These are phyloP conservation scores for Boletellus ananiceps DNA, from an alignment of 768 basidiomycete genomes.

Conservation along the genomic window DNA sequence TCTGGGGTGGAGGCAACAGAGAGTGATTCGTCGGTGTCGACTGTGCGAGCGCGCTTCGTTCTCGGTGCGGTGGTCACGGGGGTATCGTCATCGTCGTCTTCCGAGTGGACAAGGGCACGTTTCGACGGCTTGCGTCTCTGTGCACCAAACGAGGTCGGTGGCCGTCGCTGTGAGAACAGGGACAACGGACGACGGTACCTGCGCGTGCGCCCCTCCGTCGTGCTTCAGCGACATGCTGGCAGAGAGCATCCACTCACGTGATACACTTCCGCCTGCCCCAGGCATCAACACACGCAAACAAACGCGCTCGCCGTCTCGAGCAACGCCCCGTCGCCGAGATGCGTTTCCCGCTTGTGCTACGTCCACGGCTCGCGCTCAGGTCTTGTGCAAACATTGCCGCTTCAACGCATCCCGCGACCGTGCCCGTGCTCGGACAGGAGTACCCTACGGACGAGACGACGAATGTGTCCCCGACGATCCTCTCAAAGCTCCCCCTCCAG, in stretches of 20 bases:
- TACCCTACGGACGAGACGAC: conserved; percentile 77
- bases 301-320: conserved; percentile 8
- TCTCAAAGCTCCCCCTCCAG: conserved; percentile 70
- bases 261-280: not conserved
- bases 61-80: conserved; percentile 38
- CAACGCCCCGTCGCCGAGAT: conserved; percentile 12
- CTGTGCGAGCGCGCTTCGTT: conserved; percentile 25
- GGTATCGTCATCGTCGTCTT: conserved; percentile 27
- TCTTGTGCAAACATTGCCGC: conserved; percentile 12
- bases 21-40: conserved; percentile 25
- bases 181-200: conserved; percentile 17
- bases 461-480: conserved; percentile 82
- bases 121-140: conserved; percentile 22
- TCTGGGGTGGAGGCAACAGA: conserved; percentile 35
- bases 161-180: conserved; percentile 16
- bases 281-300: conserved; percentile 9
- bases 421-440: conserved; percentile 57
- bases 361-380: conserved; percentile 5
- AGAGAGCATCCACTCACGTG: not conserved
- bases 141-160: conserved; percentile 9
- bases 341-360: conserved; percentile 9
- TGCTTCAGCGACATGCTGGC: not conserved
- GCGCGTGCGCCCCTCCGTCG: conserved; percentile 8
- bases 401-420: conserved; percentile 10
- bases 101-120: conserved; percentile 33